A percentile compares a stretch with the other conserved stretches of the same genome.
Conservation (phyloP, 306 rosid species). For the Cucumis cinereus region DNA sequence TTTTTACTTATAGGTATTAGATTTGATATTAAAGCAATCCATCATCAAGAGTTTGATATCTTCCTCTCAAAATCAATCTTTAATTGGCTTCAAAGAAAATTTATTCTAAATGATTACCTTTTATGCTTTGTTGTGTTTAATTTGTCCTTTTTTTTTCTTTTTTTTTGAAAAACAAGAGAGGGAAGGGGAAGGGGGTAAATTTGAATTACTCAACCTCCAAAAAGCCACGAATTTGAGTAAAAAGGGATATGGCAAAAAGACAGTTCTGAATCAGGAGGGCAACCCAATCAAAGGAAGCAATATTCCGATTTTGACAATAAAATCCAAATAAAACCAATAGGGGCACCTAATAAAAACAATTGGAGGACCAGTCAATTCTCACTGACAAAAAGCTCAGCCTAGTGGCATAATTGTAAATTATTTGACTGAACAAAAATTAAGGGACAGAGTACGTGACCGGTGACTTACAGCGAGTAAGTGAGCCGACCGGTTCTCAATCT, state of each 20-base stretch:
- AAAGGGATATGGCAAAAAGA: not conserved
- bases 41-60: not conserved
- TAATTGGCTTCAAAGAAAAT: slow-evolving; percentile 1
- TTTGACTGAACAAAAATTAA: not conserved
- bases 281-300: slow-evolving; percentile 37
- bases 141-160: too few relatives aligned
- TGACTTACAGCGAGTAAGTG: slow-evolving; percentile 78
- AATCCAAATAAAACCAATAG: slow-evolving; percentile 21
- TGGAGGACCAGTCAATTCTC: slow-evolving; percentile 19
- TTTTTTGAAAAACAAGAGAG: not conserved
- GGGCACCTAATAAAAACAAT: slow-evolving; percentile 7
- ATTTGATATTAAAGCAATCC: not conserved
- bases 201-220: not conserved
- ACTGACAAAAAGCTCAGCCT: slow-evolving; percentile 21
- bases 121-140: not conserved
- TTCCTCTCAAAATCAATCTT: slow-evolving; percentile 21
- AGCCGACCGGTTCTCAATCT: slow-evolving; percentile 98
- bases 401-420: slow-evolving; percentile 40
- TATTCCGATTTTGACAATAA: slow-evolving; percentile 5
- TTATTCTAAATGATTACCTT: not conserved
- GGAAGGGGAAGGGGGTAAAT: not conserved
- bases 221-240: not conserved
- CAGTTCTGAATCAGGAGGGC: not conserved
- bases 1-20: not conserved
- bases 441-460: not conserved